A percentile compares a stretch with the other conserved stretches of the same genome.
Conservation (phyloP, 331 rosid species). For the Malus hybrid region DNA sequence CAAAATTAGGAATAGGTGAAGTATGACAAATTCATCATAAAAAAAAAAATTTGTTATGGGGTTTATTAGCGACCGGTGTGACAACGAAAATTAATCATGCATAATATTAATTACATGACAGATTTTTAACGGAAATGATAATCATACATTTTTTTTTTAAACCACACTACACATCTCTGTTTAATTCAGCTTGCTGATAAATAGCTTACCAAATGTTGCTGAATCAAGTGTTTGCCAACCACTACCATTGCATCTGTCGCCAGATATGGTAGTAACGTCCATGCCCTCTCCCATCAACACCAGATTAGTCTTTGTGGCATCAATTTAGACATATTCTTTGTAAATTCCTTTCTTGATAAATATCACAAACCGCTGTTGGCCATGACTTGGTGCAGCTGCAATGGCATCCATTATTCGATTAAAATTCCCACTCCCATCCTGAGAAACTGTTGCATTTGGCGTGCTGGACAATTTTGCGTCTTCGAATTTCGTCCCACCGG, state of each 20-base stretch:
- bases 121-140: neutral
- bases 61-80: too few relatives aligned
- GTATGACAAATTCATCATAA: too few relatives aligned
- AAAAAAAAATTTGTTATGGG: too few relatives aligned
- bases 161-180: too few relatives aligned
- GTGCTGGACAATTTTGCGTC: neutral
- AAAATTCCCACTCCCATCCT: conserved; percentile 5
- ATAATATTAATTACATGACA: too few relatives aligned
- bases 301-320: neutral
- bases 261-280: conserved; percentile 3
- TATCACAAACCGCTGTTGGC: neutral
- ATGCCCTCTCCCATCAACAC: conserved; percentile 17
- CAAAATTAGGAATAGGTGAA: too few relatives aligned
- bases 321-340: conserved; percentile 7
- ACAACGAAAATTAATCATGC: too few relatives aligned
- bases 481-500: neutral
- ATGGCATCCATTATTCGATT: conserved; percentile 1
- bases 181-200: too few relatives aligned
- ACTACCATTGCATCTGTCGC: neutral
- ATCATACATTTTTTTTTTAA: neutral
- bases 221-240: neutral
- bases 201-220: conserved; percentile 14
- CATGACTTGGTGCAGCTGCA: conserved; percentile 1
- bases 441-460: neutral
- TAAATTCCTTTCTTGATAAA: conserved; percentile 11